A percentile compares a stretch with the other conserved stretches of the same genome.
phyloP scores from a whole-genome alignment of 805 yeast genomes.

The Sugiyamaella marilandica region DNA sequence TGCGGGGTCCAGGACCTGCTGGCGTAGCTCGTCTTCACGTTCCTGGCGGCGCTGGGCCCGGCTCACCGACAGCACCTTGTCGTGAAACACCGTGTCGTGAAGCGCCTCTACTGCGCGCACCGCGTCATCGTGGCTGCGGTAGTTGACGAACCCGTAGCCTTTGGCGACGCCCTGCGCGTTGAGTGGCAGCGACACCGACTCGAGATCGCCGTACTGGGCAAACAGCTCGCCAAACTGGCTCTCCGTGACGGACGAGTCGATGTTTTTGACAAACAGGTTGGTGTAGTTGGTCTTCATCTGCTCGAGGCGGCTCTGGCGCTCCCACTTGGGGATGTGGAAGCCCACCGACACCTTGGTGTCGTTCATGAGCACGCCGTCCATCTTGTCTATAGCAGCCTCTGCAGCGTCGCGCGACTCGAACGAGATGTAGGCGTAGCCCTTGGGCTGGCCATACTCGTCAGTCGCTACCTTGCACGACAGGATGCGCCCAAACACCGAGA shows the following conservation, averaged over 20 bases:
- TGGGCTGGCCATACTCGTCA: conserved; percentile 42
- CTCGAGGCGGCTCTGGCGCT: conserved; percentile 48
- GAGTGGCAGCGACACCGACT: conserved; percentile 50
- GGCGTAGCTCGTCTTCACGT: conserved; percentile 21
- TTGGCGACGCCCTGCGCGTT: conserved; percentile 30
- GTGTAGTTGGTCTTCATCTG: conserved; percentile 45
- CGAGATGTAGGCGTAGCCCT: conserved; percentile 66
- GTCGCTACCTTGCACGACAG: conserved; percentile 46
- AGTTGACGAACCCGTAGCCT: conserved; percentile 57
- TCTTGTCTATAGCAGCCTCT: conserved; percentile 51
- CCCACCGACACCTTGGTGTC: conserved; percentile 43
- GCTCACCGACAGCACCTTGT: conserved; percentile 36
- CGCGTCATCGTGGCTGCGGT: conserved; percentile 40
- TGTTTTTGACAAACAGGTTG: conserved; percentile 50
- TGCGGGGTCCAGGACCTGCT: conserved; percentile 1
- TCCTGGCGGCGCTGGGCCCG: conserved; percentile 44
- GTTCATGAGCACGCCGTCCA: conserved; percentile 43
- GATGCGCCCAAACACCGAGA: conserved; percentile 47
- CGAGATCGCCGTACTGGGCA: conserved; percentile 43
- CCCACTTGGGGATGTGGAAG: conserved; percentile 61
- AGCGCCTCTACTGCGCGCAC: conserved; percentile 47
- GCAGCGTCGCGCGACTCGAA: conserved; percentile 56
- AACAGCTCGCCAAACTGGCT: conserved; percentile 42
- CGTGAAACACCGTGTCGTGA: conserved; percentile 40
- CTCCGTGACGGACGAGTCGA: conserved; percentile 39